Percentiles rank a stretch among this genome's conserved stretches.
These are phyloP conservation scores for Castanospermum australe DNA, from an alignment of 306 rosid genomes.

Conservation along the genomic window DNA sequence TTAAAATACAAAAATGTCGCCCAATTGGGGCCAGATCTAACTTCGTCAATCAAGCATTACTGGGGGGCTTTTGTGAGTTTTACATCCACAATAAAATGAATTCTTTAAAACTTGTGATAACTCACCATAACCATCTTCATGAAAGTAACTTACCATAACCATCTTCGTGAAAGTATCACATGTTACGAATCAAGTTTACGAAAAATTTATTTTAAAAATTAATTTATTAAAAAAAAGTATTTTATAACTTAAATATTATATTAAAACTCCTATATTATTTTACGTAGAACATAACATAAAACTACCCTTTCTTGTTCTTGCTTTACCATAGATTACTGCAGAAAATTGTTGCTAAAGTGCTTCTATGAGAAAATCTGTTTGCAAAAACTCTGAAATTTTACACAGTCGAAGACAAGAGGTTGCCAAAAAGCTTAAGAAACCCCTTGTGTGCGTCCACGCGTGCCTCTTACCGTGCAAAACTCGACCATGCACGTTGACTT, in stretches of 20 bases:
- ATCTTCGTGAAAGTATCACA: no score
- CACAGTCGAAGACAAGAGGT: neutral
- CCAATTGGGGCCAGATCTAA: conserved; percentile 11
- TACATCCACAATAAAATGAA: neutral
- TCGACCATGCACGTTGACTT: conserved; percentile 43
- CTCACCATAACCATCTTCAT: neutral
- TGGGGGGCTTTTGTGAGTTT: neutral
- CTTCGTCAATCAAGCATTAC: conserved; percentile 14
- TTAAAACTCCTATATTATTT: no score
- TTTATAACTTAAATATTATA: no score
- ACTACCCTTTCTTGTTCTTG: neutral
- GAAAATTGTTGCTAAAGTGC: neutral
- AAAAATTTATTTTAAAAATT: no score
- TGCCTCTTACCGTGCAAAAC: conserved; percentile 23
- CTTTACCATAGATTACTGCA: neutral
- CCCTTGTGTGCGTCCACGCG: conserved; percentile 24
- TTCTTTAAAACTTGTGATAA: neutral
- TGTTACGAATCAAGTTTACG: no score
- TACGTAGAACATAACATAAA: no score
- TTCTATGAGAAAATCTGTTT: neutral
- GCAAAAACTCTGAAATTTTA: neutral
- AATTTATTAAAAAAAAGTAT: no score
- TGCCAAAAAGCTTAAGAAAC: conserved; percentile 23
- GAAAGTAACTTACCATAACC: neutral
- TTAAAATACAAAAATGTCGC: neutral